phyloP scores from a whole-genome alignment of 2,329 filamentous ascomycete species.

The Scleromitrula shiraiana region DNA sequence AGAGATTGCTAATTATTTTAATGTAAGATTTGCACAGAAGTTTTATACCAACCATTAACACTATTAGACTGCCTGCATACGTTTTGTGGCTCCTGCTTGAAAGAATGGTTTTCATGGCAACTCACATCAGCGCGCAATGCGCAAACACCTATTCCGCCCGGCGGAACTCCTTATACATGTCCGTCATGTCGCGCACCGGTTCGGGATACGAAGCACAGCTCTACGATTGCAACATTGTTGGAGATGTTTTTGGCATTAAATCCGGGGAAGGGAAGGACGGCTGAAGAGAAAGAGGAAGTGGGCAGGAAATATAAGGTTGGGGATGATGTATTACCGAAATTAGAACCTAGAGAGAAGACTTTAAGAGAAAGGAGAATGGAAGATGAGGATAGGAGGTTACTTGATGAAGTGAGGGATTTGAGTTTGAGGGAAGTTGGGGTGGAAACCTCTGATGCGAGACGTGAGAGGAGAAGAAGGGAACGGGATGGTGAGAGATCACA shows the following conservation, averaged over 20 bases:
- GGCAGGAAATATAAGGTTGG: constrained; percentile 69
- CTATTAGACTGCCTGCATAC: constrained; percentile 91
- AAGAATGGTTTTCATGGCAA: constrained; percentile 91
- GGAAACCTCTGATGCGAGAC: constrained; percentile 25
- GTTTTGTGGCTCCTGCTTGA: constrained; percentile 90
- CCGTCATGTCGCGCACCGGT: constrained; percentile 85
- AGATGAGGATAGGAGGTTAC: constrained; percentile 26
- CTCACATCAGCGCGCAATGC: constrained; percentile 21
- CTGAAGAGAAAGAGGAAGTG: constrained; percentile 69
- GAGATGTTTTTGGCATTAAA: constrained; percentile 82
- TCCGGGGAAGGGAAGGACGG: constrained; percentile 62
- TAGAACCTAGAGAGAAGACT: constrained; percentile 43
- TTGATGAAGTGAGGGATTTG: constrained; percentile 25
- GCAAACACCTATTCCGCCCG: constrained; percentile 18
- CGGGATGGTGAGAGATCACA: constrained; percentile 20
- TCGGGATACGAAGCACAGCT: constrained; percentile 81
- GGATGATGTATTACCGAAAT: constrained; percentile 66
- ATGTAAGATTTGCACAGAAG: constrained; percentile 85
- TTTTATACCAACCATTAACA: constrained; percentile 84
- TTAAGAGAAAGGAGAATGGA: constrained; percentile 47
- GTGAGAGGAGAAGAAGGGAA: constrained; percentile 26
- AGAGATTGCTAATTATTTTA: neutral
- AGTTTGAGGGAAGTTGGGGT: constrained; percentile 56
- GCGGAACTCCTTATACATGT: constrained; percentile 61
- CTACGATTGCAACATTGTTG: constrained; percentile 78